A percentile compares a stretch with the other conserved stretches of the same genome.
Conservation (phyloP, 148 eudicot species). For the Chenopodium album region DNA sequence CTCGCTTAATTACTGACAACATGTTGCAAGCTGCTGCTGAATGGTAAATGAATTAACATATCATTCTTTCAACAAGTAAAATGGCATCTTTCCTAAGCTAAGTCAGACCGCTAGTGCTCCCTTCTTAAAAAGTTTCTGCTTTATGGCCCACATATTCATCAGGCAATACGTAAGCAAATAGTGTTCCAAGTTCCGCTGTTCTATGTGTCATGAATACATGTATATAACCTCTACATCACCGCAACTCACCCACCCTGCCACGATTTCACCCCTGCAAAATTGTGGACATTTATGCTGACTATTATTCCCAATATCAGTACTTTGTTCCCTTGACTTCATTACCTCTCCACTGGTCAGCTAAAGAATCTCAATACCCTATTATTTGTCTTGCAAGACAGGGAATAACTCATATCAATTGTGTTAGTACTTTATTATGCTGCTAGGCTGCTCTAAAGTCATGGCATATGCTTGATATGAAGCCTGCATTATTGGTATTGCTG, state of each 20-base stretch:
- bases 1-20: slow-evolving; percentile 83
- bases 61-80: not conserved
- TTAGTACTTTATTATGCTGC: not conserved
- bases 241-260: too few relatives aligned
- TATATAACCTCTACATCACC: not conserved
- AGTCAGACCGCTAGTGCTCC: too few relatives aligned
- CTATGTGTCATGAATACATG: not conserved
- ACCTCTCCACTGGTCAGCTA: not conserved
- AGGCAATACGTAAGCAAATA: not conserved
- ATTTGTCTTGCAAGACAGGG: not conserved
- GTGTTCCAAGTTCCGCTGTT: not conserved
- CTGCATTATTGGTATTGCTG: not conserved
- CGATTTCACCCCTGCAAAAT: not conserved
- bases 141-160: not conserved
- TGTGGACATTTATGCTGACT: not conserved
- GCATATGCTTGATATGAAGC: not conserved
- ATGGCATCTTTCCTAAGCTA: too few relatives aligned
- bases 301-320: not conserved
- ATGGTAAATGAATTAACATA: slow-evolving; percentile 46
- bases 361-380: not conserved
- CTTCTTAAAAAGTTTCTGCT: not conserved
- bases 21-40: slow-evolving; percentile 97
- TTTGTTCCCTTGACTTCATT: not conserved
- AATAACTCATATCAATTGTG: not conserved
- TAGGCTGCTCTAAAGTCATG: not conserved